Evolutionary conservation across 208 protist species (phyloP).

Genomic region (Lotmaria passim): DNA sequence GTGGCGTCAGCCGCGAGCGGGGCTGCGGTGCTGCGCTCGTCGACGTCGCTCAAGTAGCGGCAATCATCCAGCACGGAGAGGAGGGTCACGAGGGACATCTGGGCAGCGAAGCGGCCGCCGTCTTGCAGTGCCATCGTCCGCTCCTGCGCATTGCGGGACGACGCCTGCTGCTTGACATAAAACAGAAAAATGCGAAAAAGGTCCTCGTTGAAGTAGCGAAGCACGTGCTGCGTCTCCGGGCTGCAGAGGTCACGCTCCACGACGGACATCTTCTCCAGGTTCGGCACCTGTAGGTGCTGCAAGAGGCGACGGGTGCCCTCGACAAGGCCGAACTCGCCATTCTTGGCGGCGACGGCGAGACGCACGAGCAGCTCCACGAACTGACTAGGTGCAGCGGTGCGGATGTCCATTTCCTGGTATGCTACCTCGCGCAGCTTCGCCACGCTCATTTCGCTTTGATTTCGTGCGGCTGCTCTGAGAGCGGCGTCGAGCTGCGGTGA

Average conservation of each 20-base stretch:
- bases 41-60: conserved; percentile 49
- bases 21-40: conserved; percentile 7
- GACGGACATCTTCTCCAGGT: conserved; percentile 12
- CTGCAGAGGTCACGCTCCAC: conserved; percentile 43
- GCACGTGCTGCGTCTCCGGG: conserved; percentile 57
- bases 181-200: conserved; percentile 82
- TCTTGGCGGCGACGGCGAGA: conserved; percentile 46
- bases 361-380: conserved; percentile 83
- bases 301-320: conserved; percentile 61
- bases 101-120: conserved; percentile 68
- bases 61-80: conserved; percentile 76
- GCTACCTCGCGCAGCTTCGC: conserved; percentile 51
- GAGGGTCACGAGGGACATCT: conserved; percentile 56
- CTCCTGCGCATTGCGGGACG: conserved; percentile 40
- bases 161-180: conserved; percentile 77
- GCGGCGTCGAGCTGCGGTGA: conserved; percentile 73
- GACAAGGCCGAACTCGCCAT: conserved; percentile 39
- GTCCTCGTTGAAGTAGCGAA: conserved; percentile 74
- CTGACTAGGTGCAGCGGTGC: conserved; percentile 57
- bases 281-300: conserved; percentile 40
- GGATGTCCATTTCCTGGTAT: conserved; percentile 84
- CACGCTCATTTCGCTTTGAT: conserved; percentile 48
- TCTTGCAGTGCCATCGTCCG: conserved; percentile 51
- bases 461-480: conserved; percentile 42
- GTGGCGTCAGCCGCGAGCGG: conserved; percentile 3